Conservation (phyloP, 2,329 filamentous ascomycete species). For the Scolecobasidium constrictum region DNA sequence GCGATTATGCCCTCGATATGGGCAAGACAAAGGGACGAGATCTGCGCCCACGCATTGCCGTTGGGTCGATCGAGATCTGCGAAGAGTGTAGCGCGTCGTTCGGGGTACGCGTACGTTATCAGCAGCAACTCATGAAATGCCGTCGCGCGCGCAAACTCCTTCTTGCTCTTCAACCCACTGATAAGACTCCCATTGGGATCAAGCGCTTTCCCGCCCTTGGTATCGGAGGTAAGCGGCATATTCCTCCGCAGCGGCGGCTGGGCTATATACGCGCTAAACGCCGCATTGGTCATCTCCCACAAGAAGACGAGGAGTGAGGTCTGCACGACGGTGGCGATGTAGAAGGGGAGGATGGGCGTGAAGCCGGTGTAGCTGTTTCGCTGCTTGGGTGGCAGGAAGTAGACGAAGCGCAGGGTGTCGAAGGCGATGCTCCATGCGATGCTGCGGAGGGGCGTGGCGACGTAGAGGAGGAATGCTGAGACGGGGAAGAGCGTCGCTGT, state of each 20-base stretch:
- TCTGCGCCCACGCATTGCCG: constrained; percentile 71
- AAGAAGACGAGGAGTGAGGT: constrained; percentile 37
- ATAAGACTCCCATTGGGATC: constrained; percentile 87
- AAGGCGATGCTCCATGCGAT: constrained; percentile 2
- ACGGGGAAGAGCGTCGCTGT: background rate
- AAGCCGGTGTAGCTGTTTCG: background rate
- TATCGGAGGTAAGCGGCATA: constrained; percentile 72
- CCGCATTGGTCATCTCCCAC: constrained; percentile 66
- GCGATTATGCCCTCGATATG: constrained; percentile 56
- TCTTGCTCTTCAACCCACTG: constrained; percentile 78
- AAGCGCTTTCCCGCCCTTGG: constrained; percentile 39
- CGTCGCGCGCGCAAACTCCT: constrained; percentile 47
- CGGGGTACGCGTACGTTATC: constrained; percentile 63
- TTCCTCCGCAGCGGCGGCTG: constrained; percentile 74
- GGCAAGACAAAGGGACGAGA: constrained; percentile 58
- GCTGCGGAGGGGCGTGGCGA: constrained; percentile 2
- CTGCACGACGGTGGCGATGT: constrained; percentile 15
- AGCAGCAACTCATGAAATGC: constrained; percentile 84
- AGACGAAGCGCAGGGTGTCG: constrained; percentile 38
- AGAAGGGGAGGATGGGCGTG: constrained; percentile 5
- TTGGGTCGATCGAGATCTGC: constrained; percentile 76
- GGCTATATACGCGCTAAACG: constrained; percentile 71
- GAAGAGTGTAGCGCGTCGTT: constrained; percentile 73
- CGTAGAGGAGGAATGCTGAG: background rate
- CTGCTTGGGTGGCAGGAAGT: constrained; percentile 4